A percentile compares a stretch with the other conserved stretches of the same genome.
phyloP scores from a whole-genome alignment of 169 alveolate species.

The Amoebophrya sp. region DNA sequence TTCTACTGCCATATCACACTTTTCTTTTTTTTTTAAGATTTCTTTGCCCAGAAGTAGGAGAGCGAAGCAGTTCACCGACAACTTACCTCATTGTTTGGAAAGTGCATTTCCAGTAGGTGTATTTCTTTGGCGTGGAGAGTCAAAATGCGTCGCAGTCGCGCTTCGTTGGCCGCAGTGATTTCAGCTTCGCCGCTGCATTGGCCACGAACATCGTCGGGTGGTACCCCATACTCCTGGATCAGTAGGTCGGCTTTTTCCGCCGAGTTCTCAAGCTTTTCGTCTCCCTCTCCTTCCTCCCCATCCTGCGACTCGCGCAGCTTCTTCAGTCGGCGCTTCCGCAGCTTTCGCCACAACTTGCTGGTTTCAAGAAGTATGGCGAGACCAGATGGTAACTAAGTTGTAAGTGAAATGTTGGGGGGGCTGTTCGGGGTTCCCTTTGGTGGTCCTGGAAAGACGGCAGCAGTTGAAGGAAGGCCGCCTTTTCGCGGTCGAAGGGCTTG shows the following conservation, averaged over 20 bases:
- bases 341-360: not conserved
- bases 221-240: not conserved
- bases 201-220: not conserved
- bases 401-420: too few species aligned
- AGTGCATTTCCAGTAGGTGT: not conserved
- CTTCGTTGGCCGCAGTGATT: not conserved
- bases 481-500: too few species aligned
- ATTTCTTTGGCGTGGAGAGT: not conserved
- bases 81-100: not conserved
- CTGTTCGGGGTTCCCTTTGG: too few species aligned
- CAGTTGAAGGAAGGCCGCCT: too few species aligned
- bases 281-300: too few species aligned
- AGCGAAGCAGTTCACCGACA: not conserved
- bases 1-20: not conserved
- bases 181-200: not conserved
- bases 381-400: too few species aligned
- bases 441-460: too few species aligned
- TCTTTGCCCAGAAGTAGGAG: too few species aligned
- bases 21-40: too few species aligned
- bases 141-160: not conserved
- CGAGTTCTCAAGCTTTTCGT: too few species aligned
- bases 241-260: not conserved
- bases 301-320: not conserved
- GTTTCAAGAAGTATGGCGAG: too few species aligned
- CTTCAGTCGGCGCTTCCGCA: not conserved